Base-by-base conservation (phyloP, 306 rosid genomes). In the Inga laurina region DNA sequence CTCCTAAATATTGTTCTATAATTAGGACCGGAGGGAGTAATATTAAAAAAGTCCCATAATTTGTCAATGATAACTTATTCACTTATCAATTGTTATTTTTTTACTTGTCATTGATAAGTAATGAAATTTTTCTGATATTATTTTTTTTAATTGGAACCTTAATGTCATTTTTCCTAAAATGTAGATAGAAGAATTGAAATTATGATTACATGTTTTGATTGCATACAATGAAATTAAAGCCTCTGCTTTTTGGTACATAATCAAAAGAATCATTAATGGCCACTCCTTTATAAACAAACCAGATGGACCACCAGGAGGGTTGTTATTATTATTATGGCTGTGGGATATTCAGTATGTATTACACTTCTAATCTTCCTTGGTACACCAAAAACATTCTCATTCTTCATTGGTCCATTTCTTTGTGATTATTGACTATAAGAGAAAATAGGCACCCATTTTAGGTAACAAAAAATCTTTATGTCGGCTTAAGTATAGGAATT, bases 401-500 rank as follows among this genome's bases (percentile, higher is more conserved):
- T 54, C 41, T 79, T 88, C 84, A 72, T 85, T 79, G 86, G 89
- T 88, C 87, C 85, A 74, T 84, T 77, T 72, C 66, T 22, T 81
- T 73, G 70, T 77, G 64, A 79, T 78, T 80, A 80, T 91, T 88
- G 84, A 83, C 87, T 74, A 57, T 76, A 68, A 83, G 37, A 67
- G 82, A 86, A 88, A 82, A 52, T 18, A 76, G 85, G 85, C 85
- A 61, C 81, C 85, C 72, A 57, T 84, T 82, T 85, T 86, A 76
- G 89, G 85, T 80, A 81, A 82, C 94, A 74, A 85, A 56, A 85
- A 78, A 81, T 84, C 84, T 88, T 82, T 2, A 69, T 87, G 87
- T 87, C 87, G 84, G 84, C 87, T 82, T 81, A 83, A 79, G 78
- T 87, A 65, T 76, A 73, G 90, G 85, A 56, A 83, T 89, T 82